Base-by-base conservation (phyloP, 768 basidiomycete genomes). In the Lentinula aciculospora region DNA sequence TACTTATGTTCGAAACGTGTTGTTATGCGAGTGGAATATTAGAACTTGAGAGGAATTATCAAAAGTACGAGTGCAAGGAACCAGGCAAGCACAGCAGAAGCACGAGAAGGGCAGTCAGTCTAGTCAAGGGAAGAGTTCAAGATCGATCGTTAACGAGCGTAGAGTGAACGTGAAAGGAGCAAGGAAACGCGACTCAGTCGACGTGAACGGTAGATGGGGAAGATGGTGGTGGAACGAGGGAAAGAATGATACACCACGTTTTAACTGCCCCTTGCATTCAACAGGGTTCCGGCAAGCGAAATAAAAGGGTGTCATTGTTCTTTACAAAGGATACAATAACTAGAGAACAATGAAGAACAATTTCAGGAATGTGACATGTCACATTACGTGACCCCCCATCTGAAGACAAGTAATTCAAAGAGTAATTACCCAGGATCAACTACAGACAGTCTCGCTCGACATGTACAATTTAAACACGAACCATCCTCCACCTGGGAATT, bases 71-170 rank as follows among this genome's bases (percentile, higher is more conserved):
- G 21, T 32, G 44, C 56, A 46, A 57, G 56, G 46, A 28, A 27
- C 56, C 54, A 56, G 54, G 54, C 54, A 27, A 56, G 54, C 32
- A 44, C 23, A 6, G 23, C 42, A 23, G 21, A 44, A 44, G 17
- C 13, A 39, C 17, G 1, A 17, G 21, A 19, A 21, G 19, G 42
- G 8, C 8, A 19, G n/a, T n/a, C n/a, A n/a, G n/a, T n/a, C n/a
- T n/a, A n/a, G n/a, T n/a, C n/a, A 21, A 17, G 39, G 51, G 19
- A 13, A 19, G 29, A 21, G 32, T 6, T 12, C 6, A 27, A 51
- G 49, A 17, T 4, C 2, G 12, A 15, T 44, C 54, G 54, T 56
- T 44, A 56, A 45, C 28, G 54, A 56, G 50, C 50, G 50, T 53
- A 53, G 37, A 8, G 6, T 39, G 19, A 21, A 31, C 40, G 54